Conservation (phyloP, 2,329 filamentous ascomycete species). For the Camillea tinctor region DNA sequence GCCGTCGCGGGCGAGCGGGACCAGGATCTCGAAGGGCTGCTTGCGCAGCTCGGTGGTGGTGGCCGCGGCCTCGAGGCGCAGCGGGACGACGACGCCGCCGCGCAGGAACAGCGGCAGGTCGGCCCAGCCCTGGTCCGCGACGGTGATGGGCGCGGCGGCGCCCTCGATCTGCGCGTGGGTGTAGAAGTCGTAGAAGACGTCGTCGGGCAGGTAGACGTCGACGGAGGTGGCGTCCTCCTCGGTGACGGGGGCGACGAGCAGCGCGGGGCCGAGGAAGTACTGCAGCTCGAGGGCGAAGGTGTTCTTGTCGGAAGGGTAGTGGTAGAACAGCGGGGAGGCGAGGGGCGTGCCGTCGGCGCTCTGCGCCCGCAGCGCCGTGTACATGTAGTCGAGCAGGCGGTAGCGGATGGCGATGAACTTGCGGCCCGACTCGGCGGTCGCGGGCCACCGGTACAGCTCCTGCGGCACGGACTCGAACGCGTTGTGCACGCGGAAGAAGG, state of each 20-base stretch:
- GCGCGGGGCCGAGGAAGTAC: slow-evolving; percentile 45
- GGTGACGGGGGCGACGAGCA: slow-evolving; percentile 47
- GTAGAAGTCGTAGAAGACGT: slow-evolving; percentile 51
- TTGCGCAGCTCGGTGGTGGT: slow-evolving; percentile 64
- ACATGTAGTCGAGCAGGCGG: slow-evolving; percentile 70
- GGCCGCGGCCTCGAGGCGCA: slow-evolving; percentile 54
- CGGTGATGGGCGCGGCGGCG: slow-evolving; percentile 36
- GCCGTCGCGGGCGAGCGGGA: slow-evolving; percentile 63
- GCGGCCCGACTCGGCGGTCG: slow-evolving; percentile 58
- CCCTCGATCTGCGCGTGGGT: slow-evolving; percentile 46
- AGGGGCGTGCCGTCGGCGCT: slow-evolving; percentile 61
- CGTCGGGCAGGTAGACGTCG: slow-evolving; percentile 46
- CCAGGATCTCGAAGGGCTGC: slow-evolving; percentile 67
- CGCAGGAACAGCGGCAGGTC: slow-evolving; percentile 67
- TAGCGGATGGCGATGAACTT: slow-evolving; percentile 70
- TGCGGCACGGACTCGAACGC: slow-evolving; percentile 52
- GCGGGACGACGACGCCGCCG: slow-evolving; percentile 63
- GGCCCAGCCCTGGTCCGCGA: slow-evolving; percentile 40
- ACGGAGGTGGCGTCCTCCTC: slow-evolving; percentile 44
- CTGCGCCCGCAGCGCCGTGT: slow-evolving; percentile 66
- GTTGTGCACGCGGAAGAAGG: slow-evolving; percentile 77
- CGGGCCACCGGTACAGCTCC: slow-evolving; percentile 70
- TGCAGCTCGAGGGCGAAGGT: slow-evolving; percentile 44
- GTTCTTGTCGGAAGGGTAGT: slow-evolving; percentile 54
- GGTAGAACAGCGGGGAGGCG: slow-evolving; percentile 67